Conservation (phyloP, 2,329 filamentous ascomycete genomes). For the Lachnellula suecica region DNA sequence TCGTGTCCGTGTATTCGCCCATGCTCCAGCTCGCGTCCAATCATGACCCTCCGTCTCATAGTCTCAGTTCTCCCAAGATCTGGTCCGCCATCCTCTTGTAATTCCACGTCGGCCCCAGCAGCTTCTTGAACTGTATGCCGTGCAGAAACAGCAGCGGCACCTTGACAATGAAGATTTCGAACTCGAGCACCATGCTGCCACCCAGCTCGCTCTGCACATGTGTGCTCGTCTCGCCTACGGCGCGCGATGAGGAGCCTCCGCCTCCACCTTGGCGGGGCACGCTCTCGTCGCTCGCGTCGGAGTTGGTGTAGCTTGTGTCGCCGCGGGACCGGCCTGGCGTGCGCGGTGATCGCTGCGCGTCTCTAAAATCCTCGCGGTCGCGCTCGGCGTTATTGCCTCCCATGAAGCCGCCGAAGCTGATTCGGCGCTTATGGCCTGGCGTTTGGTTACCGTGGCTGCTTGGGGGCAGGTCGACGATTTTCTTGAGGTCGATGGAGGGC, state of each 20-base stretch:
- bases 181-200: conserved; percentile 78
- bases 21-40: neutral
- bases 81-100: conserved; percentile 98
- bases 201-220: conserved; percentile 89
- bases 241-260: conserved; percentile 52
- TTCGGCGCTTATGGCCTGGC: conserved; percentile 69
- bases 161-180: conserved; percentile 97
- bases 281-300: conserved; percentile 82
- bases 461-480: conserved; percentile 59
- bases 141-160: conserved; percentile 90
- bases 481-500: conserved; percentile 85
- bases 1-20: too few species aligned
- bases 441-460: conserved; percentile 51
- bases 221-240: conserved; percentile 85
- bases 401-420: conserved; percentile 77
- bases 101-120: conserved; percentile 94
- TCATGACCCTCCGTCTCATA: too few species aligned
- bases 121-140: conserved; percentile 97
- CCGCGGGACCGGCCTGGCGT: conserved; percentile 45
- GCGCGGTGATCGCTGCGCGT: conserved; percentile 52
- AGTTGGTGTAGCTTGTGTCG: conserved; percentile 79
- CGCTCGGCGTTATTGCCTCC: conserved; percentile 53
- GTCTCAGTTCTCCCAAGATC: conserved; percentile 80
- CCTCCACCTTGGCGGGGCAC: conserved; percentile 48
- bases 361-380: conserved; percentile 70